A percentile compares a stretch with the other conserved stretches of the same genome.
Conservation (phyloP, 75 land plant genomes). For the Pinus albicaulis region DNA sequence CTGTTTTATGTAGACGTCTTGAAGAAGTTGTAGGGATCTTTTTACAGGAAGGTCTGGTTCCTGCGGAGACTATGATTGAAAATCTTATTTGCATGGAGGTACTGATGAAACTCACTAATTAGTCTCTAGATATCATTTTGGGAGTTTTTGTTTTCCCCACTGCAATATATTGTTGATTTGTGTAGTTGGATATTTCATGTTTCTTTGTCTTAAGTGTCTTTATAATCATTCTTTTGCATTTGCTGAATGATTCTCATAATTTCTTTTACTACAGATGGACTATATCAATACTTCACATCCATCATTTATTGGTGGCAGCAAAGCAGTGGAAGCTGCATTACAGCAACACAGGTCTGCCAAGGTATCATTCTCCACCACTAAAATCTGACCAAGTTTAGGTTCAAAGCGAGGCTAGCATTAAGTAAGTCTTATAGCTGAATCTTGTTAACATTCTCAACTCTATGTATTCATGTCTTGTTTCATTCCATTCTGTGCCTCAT, state of each 20-base stretch:
- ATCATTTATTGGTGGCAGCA: constrained; percentile 92
- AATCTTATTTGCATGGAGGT: constrained; percentile 99
- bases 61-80: constrained; percentile 92
- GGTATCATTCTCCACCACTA: constrained; percentile 40
- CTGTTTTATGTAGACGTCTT: constrained; percentile 67
- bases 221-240: neutral
- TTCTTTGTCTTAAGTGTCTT: neutral
- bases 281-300: constrained; percentile 99
- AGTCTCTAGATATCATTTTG: neutral
- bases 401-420: neutral
- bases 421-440: neutral
- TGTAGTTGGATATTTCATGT: neutral
- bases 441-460: neutral
- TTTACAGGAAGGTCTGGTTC: constrained; percentile 78
- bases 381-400: neutral
- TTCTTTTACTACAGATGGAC: constrained; percentile 70
- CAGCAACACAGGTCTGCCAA: constrained; percentile 69
- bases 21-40: constrained; percentile 84
- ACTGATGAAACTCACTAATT: constrained; percentile 12
- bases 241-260: neutral
- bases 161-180: neutral
- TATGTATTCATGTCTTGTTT: neutral
- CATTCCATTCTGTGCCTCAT: neutral
- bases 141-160: neutral
- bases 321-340: constrained; percentile 80